Percentiles rank a stretch among this genome's conserved stretches.
Conservation (phyloP, 352 stramenopile species). For the Phytophthora pisi region DNA sequence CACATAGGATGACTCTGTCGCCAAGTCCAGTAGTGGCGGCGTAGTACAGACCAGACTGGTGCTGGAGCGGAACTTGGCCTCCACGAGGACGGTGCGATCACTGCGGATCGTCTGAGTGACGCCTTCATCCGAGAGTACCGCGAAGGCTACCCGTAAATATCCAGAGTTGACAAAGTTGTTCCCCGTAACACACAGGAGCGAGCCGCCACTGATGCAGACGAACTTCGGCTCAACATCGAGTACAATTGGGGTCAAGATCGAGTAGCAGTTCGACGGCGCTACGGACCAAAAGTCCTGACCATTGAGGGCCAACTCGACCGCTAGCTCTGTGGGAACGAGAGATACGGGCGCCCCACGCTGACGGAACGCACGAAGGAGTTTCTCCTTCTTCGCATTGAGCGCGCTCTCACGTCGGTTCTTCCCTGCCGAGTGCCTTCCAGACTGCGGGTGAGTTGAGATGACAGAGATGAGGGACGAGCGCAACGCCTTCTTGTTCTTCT, state of each 20-base stretch:
- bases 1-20: slow-evolving; percentile 23
- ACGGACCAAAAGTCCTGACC: slow-evolving; percentile 70
- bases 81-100: slow-evolving; percentile 42
- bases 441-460: slow-evolving; percentile 41
- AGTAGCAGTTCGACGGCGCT: slow-evolving; percentile 45
- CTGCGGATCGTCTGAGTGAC: slow-evolving; percentile 2
- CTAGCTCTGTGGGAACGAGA: slow-evolving; percentile 54
- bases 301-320: slow-evolving; percentile 65
- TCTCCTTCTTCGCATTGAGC: slow-evolving; percentile 45
- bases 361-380: slow-evolving; percentile 54
- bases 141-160: slow-evolving; percentile 54
- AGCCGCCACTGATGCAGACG: slow-evolving; percentile 48
- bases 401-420: slow-evolving; percentile 17
- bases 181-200: slow-evolving; percentile 46
- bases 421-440: background rate
- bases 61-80: slow-evolving; percentile 58
- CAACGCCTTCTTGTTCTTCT: slow-evolving; percentile 35
- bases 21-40: slow-evolving; percentile 38
- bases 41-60: slow-evolving; percentile 52
- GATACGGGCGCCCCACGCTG: slow-evolving; percentile 35
- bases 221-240: slow-evolving; percentile 47
- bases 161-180: slow-evolving; percentile 59
- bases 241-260: slow-evolving; percentile 43
- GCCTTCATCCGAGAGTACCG: slow-evolving; percentile 24
- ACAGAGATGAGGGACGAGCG: slow-evolving; percentile 59